These are phyloP conservation scores for Cyclotella baltica DNA, from an alignment of 108 stramenopile species.

Conservation along the genomic window DNA sequence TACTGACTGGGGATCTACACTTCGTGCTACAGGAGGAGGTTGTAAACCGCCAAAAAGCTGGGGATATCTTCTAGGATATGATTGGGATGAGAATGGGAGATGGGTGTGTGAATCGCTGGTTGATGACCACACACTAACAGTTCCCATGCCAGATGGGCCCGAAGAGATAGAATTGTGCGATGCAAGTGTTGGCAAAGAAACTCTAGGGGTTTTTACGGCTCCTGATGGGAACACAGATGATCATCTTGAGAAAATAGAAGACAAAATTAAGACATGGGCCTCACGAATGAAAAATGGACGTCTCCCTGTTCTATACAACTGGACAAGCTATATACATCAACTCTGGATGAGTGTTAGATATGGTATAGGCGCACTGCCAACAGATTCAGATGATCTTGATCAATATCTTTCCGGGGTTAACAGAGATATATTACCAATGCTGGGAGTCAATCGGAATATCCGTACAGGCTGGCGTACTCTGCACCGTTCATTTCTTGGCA, in stretches of 20 bases:
- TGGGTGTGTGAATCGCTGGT: neutral
- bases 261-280: neutral
- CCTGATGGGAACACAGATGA: slow-evolving; percentile 1
- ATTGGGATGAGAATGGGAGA: neutral
- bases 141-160: neutral
- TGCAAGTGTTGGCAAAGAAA: neutral
- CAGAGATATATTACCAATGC: neutral
- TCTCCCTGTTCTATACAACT: slow-evolving; percentile 8
- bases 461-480: slow-evolving; percentile 10
- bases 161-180: neutral
- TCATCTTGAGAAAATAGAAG: neutral
- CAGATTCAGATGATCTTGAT: neutral
- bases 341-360: slow-evolving; percentile 28
- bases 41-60: neutral
- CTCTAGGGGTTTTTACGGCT: slow-evolving; percentile 1
- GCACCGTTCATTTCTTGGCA: slow-evolving; percentile 7
- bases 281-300: neutral
- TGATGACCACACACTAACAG: too few species aligned
- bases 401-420: neutral
- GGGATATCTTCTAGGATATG: neutral
- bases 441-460: slow-evolving; percentile 12
- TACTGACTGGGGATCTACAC: neutral
- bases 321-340: slow-evolving; percentile 31
- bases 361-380: slow-evolving; percentile 23
- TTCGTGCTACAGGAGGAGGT: neutral